Evolutionary conservation across 192 early-diverging fungal species (phyloP).

Genomic region (Geosiphon pyriformis): DNA sequence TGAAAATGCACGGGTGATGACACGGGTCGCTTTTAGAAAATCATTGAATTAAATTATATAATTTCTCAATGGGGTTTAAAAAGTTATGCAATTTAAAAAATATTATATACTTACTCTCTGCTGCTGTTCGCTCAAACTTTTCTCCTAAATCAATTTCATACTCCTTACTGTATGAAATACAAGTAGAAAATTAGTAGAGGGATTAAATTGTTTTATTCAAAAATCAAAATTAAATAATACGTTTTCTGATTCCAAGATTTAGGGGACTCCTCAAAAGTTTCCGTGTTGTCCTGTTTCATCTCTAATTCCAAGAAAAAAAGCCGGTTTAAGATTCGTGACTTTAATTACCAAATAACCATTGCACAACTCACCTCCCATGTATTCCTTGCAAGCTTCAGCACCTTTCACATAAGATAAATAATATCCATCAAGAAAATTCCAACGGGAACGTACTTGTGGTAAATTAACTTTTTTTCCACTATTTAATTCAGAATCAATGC

Average conservation of each 20-base stretch:
- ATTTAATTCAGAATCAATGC: slow-evolving; percentile 1
- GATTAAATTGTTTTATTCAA: neutral
- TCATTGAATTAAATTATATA: neutral
- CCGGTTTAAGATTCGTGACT: neutral
- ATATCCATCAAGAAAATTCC: slow-evolving; percentile 35
- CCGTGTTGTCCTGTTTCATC: slow-evolving; percentile 24
- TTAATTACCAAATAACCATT: neutral
- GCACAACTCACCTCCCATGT: slow-evolving; percentile 25
- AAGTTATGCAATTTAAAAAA: neutral
- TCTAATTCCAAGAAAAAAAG: slow-evolving; percentile 3
- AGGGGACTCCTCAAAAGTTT: neutral
- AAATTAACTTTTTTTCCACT: no score
- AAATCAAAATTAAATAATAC: neutral
- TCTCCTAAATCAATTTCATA: slow-evolving; percentile 33
- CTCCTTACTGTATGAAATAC: slow-evolving; percentile 25
- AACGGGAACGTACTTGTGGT: neutral
- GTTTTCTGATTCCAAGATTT: neutral
- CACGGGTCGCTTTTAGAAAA: slow-evolving; percentile 20
- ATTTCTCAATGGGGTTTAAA: neutral
- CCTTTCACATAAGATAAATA: slow-evolving; percentile 28
- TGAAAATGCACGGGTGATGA: slow-evolving; percentile 30
- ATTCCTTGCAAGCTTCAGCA: slow-evolving; percentile 21
- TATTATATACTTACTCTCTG: slow-evolving; percentile 25
- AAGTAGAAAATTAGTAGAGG: neutral
- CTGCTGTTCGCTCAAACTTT: slow-evolving; percentile 20